Conservation (phyloP, 2,329 filamentous ascomycete species). For the Dactylellina parvicollis region DNA sequence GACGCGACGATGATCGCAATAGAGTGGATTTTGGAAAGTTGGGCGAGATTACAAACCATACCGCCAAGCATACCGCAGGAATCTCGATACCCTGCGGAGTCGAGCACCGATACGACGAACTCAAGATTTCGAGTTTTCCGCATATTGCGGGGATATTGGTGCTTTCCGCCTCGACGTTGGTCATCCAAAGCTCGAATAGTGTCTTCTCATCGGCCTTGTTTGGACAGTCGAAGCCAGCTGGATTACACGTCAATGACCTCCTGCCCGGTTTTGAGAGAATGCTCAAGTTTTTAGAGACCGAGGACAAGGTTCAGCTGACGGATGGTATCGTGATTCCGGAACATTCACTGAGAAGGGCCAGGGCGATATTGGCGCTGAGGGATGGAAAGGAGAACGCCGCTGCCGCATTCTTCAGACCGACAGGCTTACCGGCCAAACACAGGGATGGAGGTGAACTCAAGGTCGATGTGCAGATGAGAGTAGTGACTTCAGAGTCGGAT, state of each 20-base stretch:
- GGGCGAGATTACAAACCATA: constrained; percentile 78
- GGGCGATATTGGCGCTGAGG: constrained; percentile 82
- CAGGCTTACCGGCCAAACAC: constrained; percentile 84
- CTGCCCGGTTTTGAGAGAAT: constrained; percentile 89
- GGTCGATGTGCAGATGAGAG: constrained; percentile 94
- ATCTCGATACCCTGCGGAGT: constrained; percentile 87
- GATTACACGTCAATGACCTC: constrained; percentile 78
- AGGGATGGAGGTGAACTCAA: constrained; percentile 90
- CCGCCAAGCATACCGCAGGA: constrained; percentile 78
- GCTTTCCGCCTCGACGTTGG: constrained; percentile 78
- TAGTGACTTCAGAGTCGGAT: constrained; percentile 84
- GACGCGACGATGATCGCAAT: constrained; percentile 74
- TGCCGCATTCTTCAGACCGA: constrained; percentile 81
- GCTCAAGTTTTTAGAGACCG: constrained; percentile 80
- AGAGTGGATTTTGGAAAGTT: constrained; percentile 79
- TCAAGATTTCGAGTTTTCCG: constrained; percentile 91
- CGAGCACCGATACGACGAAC: constrained; percentile 75
- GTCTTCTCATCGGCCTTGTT: constrained; percentile 94
- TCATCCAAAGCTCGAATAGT: constrained; percentile 90
- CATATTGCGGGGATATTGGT: constrained; percentile 98
- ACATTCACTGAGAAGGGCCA: constrained; percentile 90
- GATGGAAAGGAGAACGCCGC: constrained; percentile 81
- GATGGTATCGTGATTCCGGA: constrained; percentile 98
- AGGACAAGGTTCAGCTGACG: constrained; percentile 82
- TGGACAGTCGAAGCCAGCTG: constrained; percentile 84